Conservation (phyloP, 2,329 filamentous ascomycete genomes). For the Pseudogymnoascus sp. region DNA sequence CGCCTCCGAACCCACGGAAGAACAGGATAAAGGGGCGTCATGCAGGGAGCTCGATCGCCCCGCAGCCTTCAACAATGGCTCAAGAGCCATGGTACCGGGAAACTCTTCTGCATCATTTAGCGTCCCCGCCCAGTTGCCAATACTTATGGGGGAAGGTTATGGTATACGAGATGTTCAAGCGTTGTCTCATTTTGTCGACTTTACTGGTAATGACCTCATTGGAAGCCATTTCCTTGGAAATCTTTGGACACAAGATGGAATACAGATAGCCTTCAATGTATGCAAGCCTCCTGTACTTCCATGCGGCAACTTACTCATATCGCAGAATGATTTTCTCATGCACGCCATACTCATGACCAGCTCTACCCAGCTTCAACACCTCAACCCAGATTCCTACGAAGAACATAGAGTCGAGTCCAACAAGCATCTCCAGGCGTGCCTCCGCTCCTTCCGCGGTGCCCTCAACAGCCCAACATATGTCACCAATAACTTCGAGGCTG, state of each 20-base stretch:
- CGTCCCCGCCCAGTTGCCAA: neutral
- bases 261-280: slow-evolving; percentile 18
- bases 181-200: neutral
- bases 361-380: slow-evolving; percentile 11
- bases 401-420: slow-evolving; percentile 12
- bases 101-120: neutral
- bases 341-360: slow-evolving; percentile 16
- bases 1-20: neutral
- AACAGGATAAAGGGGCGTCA: neutral
- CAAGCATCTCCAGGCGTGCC: slow-evolving; percentile 16
- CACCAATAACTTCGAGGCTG: slow-evolving; percentile 15
- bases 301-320: neutral
- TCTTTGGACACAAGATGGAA: slow-evolving; percentile 15
- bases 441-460: slow-evolving; percentile 15
- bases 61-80: neutral
- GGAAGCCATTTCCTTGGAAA: neutral
- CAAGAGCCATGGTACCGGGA: neutral
- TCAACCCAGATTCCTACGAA: neutral
- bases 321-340: slow-evolving; percentile 17
- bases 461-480: slow-evolving; percentile 9
- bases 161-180: neutral
- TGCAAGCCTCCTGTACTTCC: neutral
- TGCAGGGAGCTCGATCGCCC: neutral
- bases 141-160: neutral
- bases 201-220: neutral